phyloP scores from a whole-genome alignment of 257 asterid species.

The Nicotiana otophora region DNA sequence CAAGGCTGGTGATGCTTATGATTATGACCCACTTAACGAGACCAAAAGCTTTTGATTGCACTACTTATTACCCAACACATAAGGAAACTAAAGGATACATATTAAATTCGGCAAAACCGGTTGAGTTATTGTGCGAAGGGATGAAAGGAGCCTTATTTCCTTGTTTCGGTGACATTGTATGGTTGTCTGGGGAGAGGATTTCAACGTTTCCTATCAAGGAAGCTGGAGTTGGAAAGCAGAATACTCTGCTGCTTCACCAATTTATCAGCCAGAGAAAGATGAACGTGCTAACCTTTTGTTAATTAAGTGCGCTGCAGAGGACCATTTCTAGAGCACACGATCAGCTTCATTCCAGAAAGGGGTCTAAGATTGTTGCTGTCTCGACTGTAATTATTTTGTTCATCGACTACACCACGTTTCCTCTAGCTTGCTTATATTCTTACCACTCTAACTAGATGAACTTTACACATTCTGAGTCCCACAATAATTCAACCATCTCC shows the following conservation, averaged over 20 bases:
- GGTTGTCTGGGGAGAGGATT: background rate
- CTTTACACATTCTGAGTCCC: background rate
- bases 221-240: background rate
- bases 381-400: background rate
- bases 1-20: slow-evolving; percentile 61
- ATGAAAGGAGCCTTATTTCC: background rate
- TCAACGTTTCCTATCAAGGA: background rate
- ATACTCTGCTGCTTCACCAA: background rate
- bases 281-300: background rate
- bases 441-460: background rate
- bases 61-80: background rate
- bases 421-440: background rate
- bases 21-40: slow-evolving; percentile 49
- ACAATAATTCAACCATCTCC: background rate
- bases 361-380: background rate
- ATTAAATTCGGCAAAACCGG: background rate
- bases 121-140: background rate
- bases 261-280: background rate
- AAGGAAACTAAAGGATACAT: background rate
- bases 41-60: slow-evolving; percentile 25
- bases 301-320: background rate
- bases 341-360: background rate
- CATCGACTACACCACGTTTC: background rate
- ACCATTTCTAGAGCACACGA: background rate
- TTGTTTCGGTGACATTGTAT: background rate